Base-by-base conservation (phyloP, 2,329 filamentous ascomycete genomes). In the Nothopassalora personata region DNA sequence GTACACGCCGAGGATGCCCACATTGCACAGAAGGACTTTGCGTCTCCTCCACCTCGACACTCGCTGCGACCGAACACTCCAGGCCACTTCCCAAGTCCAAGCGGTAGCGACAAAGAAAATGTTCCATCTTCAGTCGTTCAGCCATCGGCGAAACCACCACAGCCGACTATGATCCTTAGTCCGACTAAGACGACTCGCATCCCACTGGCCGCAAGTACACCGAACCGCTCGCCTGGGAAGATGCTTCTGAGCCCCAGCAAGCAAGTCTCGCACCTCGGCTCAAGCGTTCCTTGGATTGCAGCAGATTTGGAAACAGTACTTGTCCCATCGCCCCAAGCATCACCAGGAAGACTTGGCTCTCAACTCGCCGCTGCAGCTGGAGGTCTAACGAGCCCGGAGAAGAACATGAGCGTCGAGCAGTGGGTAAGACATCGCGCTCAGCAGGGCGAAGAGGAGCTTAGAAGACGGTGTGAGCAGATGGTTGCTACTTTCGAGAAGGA, bases 371-470 rank as follows among this genome's bases (percentile, higher is more conserved):
- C 64, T 81, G 86, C 68, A 77, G 1, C 76, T 11, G 80, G 80
- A 0, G 83, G 83, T 13, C 75, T 99, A 55, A 87, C 83, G 1
- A 88, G 82, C 55, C 83, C 86, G 0, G 94, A 97, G 77, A 91
- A 88, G 78, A 80, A 82, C 39, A 96, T 99, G 92, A 93, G 86
- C 5, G 90, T 97, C 0, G 91, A 96, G 73, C 86, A 97, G 73
- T 99, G 93, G 91, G 88, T 99, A 43, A 80, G 86, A 59, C 83
- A 87, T 74, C 92, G 94, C 66, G 94, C 94, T 0, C 82, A 83
- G 61, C 80, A 87, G 70, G 91, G 90, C 0, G 92, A 97, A 77
- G 84, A 86, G 74, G 87, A 86, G 72, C 78, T 99, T 57, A 87
- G 87, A 70, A 77, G 81, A 36, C 89, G 95, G 71, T 96, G 91